Conservation (phyloP, 2,329 filamentous ascomycete genomes). For the Colletotrichum neosansevieriae region DNA sequence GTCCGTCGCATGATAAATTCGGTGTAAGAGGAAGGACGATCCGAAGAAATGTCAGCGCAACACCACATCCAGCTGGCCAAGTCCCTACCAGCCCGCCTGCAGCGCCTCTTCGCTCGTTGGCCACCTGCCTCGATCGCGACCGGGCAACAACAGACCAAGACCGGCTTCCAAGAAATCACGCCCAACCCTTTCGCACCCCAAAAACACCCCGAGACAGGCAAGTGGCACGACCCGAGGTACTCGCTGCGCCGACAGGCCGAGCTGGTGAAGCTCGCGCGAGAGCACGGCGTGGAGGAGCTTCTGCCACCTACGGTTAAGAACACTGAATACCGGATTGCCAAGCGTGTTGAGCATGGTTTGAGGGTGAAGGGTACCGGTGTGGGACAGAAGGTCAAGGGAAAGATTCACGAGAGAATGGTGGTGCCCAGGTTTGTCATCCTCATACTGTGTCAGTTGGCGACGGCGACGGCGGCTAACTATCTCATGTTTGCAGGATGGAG, state of each 20-base stretch:
- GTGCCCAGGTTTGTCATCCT: constrained; percentile 71
- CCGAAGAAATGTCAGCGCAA: constrained; percentile 31
- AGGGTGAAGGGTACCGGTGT: constrained; percentile 93
- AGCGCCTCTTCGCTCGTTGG: constrained; percentile 90
- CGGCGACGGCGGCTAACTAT: constrained; percentile 47
- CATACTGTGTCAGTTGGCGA: neutral
- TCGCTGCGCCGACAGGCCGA: constrained; percentile 91
- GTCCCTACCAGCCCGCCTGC: constrained; percentile 80
- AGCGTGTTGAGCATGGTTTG: constrained; percentile 82
- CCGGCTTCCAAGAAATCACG: constrained; percentile 66
- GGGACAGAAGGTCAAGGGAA: constrained; percentile 94
- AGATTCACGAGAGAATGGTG: constrained; percentile 89
- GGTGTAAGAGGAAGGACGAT: neutral
- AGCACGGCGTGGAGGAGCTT: constrained; percentile 84
- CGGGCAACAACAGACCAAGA: constrained; percentile 55
- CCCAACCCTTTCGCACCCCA: constrained; percentile 85
- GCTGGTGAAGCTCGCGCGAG: constrained; percentile 84
- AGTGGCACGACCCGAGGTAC: constrained; percentile 86
- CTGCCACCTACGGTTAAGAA: constrained; percentile 83
- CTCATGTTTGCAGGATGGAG: constrained; percentile 73
- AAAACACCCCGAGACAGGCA: constrained; percentile 82
- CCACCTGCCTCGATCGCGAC: constrained; percentile 76
- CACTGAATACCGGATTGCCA: constrained; percentile 76
- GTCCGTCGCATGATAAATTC: neutral
- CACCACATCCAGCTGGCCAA: constrained; percentile 71